These are phyloP conservation scores for Aureobasidium subglaciale DNA, from an alignment of 2,329 filamentous ascomycete species.

Conservation along the genomic window DNA sequence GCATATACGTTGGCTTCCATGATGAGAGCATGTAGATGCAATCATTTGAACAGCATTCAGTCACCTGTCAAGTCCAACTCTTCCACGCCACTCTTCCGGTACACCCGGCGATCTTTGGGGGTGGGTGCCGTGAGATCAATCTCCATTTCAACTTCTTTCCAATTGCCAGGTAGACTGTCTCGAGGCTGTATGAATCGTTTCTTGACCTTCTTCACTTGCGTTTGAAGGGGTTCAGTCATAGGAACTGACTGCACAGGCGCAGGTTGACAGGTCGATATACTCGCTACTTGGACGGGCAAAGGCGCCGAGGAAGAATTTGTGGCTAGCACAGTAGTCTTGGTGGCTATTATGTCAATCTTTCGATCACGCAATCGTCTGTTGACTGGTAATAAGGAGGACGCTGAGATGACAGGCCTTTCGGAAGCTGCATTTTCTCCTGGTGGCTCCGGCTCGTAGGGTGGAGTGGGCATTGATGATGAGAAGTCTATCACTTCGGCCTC, in stretches of 20 bases:
- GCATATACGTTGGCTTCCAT: background rate
- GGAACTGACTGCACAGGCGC: background rate
- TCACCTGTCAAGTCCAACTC: slow-evolving; percentile 29
- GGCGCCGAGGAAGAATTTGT: background rate
- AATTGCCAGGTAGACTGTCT: slow-evolving; percentile 27
- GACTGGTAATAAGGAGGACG: background rate
- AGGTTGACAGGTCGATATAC: too few species aligned
- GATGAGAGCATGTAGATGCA: background rate
- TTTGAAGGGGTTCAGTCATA: background rate
- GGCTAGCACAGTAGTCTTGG: background rate
- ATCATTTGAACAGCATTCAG: background rate
- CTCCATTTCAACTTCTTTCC: slow-evolving; percentile 27
- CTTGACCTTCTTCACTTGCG: slow-evolving; percentile 16
- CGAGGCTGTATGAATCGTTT: slow-evolving; percentile 26
- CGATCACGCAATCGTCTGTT: background rate
- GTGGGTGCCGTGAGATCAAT: slow-evolving; percentile 17
- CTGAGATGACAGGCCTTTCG: background rate
- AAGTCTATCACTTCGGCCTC: background rate
- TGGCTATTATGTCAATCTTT: background rate
- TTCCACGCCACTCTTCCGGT: slow-evolving; percentile 30
- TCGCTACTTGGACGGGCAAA: too few species aligned
- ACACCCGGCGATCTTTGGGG: slow-evolving; percentile 18
- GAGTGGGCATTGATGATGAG: slow-evolving; percentile 8
- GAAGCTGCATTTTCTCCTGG: background rate
- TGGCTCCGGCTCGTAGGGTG: background rate